phyloP scores from a whole-genome alignment of 2,329 filamentous ascomycete genomes.

The Fusarium equiseti region DNA sequence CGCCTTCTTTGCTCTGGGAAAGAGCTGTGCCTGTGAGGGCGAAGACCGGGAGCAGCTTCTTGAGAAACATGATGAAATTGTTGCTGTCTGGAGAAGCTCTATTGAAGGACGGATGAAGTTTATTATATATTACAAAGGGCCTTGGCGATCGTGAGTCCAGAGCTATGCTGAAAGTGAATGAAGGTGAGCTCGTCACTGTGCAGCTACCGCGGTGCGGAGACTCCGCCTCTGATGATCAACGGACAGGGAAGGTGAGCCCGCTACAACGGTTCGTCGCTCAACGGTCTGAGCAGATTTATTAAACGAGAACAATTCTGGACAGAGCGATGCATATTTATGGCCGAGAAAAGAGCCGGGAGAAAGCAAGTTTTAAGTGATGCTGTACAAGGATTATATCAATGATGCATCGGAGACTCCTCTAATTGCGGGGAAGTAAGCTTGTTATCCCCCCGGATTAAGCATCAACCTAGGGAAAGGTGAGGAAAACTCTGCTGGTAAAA shows the following conservation, averaged over 20 bases:
- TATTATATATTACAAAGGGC: slow-evolving; percentile 30
- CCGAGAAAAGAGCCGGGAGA: slow-evolving; percentile 39
- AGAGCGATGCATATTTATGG: slow-evolving; percentile 4
- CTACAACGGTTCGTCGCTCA: not conserved
- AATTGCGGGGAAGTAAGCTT: slow-evolving; percentile 24
- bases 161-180: not conserved
- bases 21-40: slow-evolving; percentile 28
- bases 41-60: slow-evolving; percentile 28
- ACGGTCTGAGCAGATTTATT: not conserved
- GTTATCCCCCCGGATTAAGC: slow-evolving; percentile 7
- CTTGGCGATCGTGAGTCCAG: not conserved
- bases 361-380: slow-evolving; percentile 21
- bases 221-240: slow-evolving; percentile 12
- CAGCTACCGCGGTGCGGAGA: slow-evolving; percentile 24
- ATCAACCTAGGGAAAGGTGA: not conserved
- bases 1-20: slow-evolving; percentile 39
- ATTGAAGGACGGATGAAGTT: not conserved
- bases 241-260: not conserved
- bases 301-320: not conserved
- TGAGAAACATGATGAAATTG: slow-evolving; percentile 33
- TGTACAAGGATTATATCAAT: slow-evolving; percentile 10
- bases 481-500: slow-evolving; percentile 4
- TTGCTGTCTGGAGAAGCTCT: not conserved
- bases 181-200: slow-evolving; percentile 9
- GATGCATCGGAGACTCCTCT: slow-evolving; percentile 27